Evolutionary conservation across 2,329 filamentous ascomycete genomes (phyloP), one percentile per base, ranked within the genome.

Genomic region (Penicillium concentricum): DNA sequence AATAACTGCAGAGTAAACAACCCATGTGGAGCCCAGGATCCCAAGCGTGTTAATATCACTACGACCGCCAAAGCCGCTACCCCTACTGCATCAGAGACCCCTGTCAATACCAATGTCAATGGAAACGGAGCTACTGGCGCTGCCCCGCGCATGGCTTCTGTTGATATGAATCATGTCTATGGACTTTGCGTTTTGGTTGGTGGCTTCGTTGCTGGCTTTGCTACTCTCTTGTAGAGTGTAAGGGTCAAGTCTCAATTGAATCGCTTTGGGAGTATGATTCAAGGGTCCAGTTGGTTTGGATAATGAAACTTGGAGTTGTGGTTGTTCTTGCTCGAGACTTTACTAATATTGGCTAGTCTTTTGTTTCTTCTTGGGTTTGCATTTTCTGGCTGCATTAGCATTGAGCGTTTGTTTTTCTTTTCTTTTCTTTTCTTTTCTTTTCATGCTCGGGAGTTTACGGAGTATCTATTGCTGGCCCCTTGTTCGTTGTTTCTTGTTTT

Each of bases 11-110:
- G 81, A 28, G 65, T 74, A 22, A 67, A 84, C 45, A 77, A 87
- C 67, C 84, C 83, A 5, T 87, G 85, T 67, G 85, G 85, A 63
- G 85, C 85, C n/a, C 79, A 84, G 67, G 73, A 80, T 58, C 85
- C 85, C 5, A 80, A 71, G 51, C 76, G 74, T 34, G 76, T 80
- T 57, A 87, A 87, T 68, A 74, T 76, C n/a, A 79, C 80, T 16
- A 69, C 74, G 37, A 72, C 71, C 10, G 64, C 70, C 28, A 57
- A 70, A 45, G 68, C 72, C 28, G 70, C 80, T 5, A 81, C 78
- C 56, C 78, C 71, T 10, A 61, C 61, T 18, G 76, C 74, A 34
- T 67, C 69, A 9, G 65, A 71, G 45, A 71, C 71, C 15, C 69
- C 72, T 7, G 65, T 65, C 26, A 70, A 58, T 32, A 69, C 67